Evolutionary conservation across 768 basidiomycete genomes (phyloP), one percentile per base, ranked within the genome.

Genomic region (Hericium alpestre): DNA sequence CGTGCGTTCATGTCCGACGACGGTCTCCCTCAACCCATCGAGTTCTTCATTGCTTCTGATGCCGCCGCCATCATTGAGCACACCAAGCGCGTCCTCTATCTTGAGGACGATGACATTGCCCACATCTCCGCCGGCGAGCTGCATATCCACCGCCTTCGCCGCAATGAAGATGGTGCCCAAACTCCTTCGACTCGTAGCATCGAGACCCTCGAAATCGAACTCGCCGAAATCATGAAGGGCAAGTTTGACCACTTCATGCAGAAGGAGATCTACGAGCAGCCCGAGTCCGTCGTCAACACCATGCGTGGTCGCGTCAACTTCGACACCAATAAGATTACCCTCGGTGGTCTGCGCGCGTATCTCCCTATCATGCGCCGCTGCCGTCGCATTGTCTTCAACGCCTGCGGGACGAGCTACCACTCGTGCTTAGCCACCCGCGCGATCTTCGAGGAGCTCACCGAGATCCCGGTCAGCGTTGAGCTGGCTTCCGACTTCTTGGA

Each of bases 151-250:
- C 93, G 96, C 64, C 84, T 98, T 58, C 91, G 96, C 63, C 85
- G 91, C 69, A 84, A 89, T 63, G 92, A 91, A 61, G 84, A 84
- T 46, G 83, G 82, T 56, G 69, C 74, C 27, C 76, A 79, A 64
- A 79, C 81, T 12, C 76, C 84, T 18, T 76, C 80, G 23, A 95
- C 93, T 38, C 90, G 96, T 63, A 92, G 83, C 62, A 98, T 99
- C 71, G 96, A 98, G 76, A 96, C 93, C 5, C 84, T 99, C 64
- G 96, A 98, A 74, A 84, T 99, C 62, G 96, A 99, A 73, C 83
- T 99, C 49, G 95, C 95, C n/a, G 96, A 95, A 63, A 98, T 99
- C 76, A 98, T 98, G 96, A 99, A 99, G 80, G 96, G 96, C 69
- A 92, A 93, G 72, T 99, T 98, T 70, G 92, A 92, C 69, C 94